A percentile compares a stretch with the other conserved stretches of the same genome.
Evolutionary conservation across 257 asterid species (phyloP).

Genomic region (Gardenia jasminoides): DNA sequence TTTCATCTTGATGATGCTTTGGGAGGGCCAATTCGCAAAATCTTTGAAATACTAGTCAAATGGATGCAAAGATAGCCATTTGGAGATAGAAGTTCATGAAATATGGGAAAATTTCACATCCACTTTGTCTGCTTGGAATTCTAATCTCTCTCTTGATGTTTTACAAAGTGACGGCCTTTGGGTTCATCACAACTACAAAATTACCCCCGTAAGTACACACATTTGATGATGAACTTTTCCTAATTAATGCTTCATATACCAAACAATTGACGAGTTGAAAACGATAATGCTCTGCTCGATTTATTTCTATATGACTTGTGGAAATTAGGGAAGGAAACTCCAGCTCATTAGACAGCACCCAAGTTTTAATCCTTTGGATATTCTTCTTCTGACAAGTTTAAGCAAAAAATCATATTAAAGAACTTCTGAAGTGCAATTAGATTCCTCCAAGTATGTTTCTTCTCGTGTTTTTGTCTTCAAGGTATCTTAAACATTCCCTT

Average conservation of each 20-base stretch:
- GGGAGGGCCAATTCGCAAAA: too few relatives aligned
- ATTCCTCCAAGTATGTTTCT: background rate
- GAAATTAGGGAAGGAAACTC: background rate
- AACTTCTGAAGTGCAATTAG: background rate
- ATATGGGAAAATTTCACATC: background rate
- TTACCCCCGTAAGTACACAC: too few relatives aligned
- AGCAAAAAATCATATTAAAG: background rate
- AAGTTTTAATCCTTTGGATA: background rate
- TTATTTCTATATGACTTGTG: background rate
- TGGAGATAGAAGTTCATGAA: background rate
- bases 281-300: too few relatives aligned
- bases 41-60: too few relatives aligned
- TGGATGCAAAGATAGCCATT: too few relatives aligned
- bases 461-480: background rate
- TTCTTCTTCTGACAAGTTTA: background rate
- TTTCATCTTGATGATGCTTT: too few relatives aligned
- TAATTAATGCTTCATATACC: background rate
- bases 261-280: background rate
- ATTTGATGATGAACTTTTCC: too few relatives aligned
- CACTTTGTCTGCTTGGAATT: background rate
- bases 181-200: too few relatives aligned
- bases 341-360: background rate
- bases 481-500: background rate
- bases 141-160: background rate
- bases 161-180: too few relatives aligned